Evolutionary conservation across 140 eudicot genomes (phyloP), one percentile per base, ranked within the genome.

Genomic region (Flaveria floridana): DNA sequence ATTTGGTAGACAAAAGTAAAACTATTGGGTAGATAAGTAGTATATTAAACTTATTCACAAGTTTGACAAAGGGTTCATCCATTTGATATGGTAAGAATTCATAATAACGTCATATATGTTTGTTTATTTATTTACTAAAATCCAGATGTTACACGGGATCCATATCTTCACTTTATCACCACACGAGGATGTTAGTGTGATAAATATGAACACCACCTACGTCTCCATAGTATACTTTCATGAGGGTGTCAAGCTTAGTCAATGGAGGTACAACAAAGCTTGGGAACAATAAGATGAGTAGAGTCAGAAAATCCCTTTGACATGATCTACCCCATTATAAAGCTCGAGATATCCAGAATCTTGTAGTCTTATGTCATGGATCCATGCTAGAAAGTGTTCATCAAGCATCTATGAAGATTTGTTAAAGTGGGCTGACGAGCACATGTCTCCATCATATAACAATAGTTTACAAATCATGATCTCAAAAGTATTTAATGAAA

Each of bases 281-380:
- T 25, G 28, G 28, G 28, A 25, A 25, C 1, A 25, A 1, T 25
- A 25, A 25, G 28, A 25, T 25, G 28, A 25, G 28, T 25, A n/a
- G n/a, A n/a, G n/a, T n/a, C n/a, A n/a, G n/a, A n/a, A n/a, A n/a
- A n/a, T n/a, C n/a, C n/a, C n/a, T n/a, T n/a, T n/a, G n/a, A n/a
- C n/a, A n/a, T n/a, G n/a, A n/a, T n/a, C n/a, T n/a, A n/a, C n/a
- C n/a, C n/a, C n/a, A n/a, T n/a, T n/a, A n/a, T 26, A 62, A 84
- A 26, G 97, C 97, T 4, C 74, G 82, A 0, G 11, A 67, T 0
- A 70, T 84, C 58, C 84, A 83, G 0, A 90, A 90, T 77, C 89
- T 88, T 0, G 97, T 85, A 0, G 97, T 88, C 0, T 78, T 92
- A 2, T 90, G 97, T 90, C 95, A 88, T 44, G 97, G 95, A n/a